Evolutionary conservation across 768 basidiomycete genomes (phyloP).

Genomic region (Amanita inopinata): DNA sequence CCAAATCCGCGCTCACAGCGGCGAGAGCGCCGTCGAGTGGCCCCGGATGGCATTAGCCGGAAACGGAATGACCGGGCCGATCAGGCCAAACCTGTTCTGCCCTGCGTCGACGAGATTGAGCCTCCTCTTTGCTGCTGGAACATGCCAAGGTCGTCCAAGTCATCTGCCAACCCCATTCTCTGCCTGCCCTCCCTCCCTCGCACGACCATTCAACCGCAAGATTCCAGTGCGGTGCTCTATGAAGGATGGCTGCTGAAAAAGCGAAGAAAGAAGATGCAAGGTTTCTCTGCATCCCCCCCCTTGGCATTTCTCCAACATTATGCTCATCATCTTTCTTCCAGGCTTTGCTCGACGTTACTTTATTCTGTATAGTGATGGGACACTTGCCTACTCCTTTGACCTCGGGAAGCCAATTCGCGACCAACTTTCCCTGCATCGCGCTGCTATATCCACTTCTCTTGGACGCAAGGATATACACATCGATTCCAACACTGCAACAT

Average conservation of each 20-base stretch:
- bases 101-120: too few species aligned
- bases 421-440: conserved; percentile 52
- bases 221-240: conserved; percentile 29
- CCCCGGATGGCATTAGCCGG: too few species aligned
- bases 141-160: too few species aligned
- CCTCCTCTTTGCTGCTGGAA: too few species aligned
- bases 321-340: conserved; percentile 19
- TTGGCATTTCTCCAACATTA: neutral
- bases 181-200: neutral
- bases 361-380: conserved; percentile 52
- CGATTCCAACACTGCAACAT: conserved; percentile 66
- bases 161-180: too few species aligned
- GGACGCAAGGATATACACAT: conserved; percentile 75
- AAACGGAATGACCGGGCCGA: too few species aligned
- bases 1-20: too few species aligned
- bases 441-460: conserved; percentile 69
- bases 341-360: conserved; percentile 85
- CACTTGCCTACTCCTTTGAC: conserved; percentile 67
- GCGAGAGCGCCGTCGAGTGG: too few species aligned
- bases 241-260: conserved; percentile 86
- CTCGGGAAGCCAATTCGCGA: conserved; percentile 67
- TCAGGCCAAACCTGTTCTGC: too few species aligned
- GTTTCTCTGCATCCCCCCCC: conserved; percentile 24
- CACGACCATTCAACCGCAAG: conserved; percentile 10
- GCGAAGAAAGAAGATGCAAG: conserved; percentile 82